phyloP scores from a whole-genome alignment of 768 basidiomycete genomes.

The Strobilomyces echinocephalus region DNA sequence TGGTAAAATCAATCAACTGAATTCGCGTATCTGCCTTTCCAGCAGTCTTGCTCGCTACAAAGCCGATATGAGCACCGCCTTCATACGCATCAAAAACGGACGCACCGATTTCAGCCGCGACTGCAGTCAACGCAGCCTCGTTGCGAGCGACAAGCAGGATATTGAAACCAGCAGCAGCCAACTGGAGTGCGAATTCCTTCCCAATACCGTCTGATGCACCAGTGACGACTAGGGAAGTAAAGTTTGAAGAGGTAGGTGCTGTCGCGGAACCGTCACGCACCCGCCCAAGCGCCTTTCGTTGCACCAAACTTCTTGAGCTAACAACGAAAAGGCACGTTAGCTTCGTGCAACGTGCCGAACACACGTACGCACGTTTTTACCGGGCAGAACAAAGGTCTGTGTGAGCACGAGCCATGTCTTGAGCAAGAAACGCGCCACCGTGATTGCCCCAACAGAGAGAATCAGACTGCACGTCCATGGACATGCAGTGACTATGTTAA shows the following conservation, averaged over 20 bases:
- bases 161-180: slow-evolving; percentile 86
- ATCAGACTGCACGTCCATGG: slow-evolving; percentile 33
- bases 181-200: slow-evolving; percentile 85
- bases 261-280: slow-evolving; percentile 23
- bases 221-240: slow-evolving; percentile 60
- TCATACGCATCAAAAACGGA: neutral
- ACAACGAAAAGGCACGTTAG: neutral
- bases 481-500: slow-evolving; percentile 25
- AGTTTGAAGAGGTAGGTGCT: neutral
- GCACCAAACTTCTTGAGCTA: slow-evolving; percentile 81
- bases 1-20: slow-evolving; percentile 73
- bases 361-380: slow-evolving; percentile 50
- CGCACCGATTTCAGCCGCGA: slow-evolving; percentile 72
- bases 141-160: slow-evolving; percentile 81
- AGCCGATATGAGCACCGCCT: slow-evolving; percentile 16
- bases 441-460: slow-evolving; percentile 46
- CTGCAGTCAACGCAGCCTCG: slow-evolving; percentile 51
- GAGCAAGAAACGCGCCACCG: slow-evolving; percentile 48
- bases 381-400: slow-evolving; percentile 71
- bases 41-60: slow-evolving; percentile 32
- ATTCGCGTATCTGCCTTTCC: slow-evolving; percentile 53
- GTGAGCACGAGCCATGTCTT: slow-evolving; percentile 61
- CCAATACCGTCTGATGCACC: slow-evolving; percentile 97
- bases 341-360: neutral
- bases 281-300: slow-evolving; percentile 85